Base-by-base conservation (phyloP, 495 filamentous ascomycete species). In the Bombardia bombarda region DNA sequence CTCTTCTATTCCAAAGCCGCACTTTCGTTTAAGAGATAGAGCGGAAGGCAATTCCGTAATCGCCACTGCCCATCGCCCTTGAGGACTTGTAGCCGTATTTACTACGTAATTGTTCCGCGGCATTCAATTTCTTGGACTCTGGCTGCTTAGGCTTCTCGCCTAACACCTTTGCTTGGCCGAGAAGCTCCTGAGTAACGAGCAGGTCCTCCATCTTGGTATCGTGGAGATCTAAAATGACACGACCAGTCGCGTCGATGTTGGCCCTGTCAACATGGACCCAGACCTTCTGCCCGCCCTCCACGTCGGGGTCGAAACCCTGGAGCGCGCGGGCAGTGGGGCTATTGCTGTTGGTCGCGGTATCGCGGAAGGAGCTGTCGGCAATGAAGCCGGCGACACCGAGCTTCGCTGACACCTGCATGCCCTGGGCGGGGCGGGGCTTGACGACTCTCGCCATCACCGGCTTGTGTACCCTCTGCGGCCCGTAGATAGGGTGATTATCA, bases 401-500 rank as follows among this genome's bases (percentile, higher is more conserved):
- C 32, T 44, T 52, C 9, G 52, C 48, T 19, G 28, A 19, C n/a
- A 5, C 20, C 6, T n/a, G 17, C 14, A 22, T 19, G n/a, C n/a
- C n/a, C 17, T 20, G 19, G 32, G 40, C 34, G 16, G 63, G 50
- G 32, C 43, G 52, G 86, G 53, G 42, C 84, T 69, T 46, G 45
- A 95, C 43, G 23, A 93, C 70, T 43, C 92, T 77, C 3, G 83
- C 84, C 55, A 77, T 62, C 3, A 92, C 72, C 0, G 86, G 77
- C 7, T 78, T 51, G 45, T 75, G 72, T 26, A 67, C 51, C 12
- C 66, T 64, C 55, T 87, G 84, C 7, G 88, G 90, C 3, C 92
- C 92, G 52, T 82, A 79, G n/a, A 78, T 45, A 0, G 92, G 83
- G 56, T 96, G 89, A 59, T 95, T 93, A 38, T 78, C 70, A 32